These are phyloP conservation scores for Vigna mungo DNA, from an alignment of 306 rosid species.

Conservation along the genomic window DNA sequence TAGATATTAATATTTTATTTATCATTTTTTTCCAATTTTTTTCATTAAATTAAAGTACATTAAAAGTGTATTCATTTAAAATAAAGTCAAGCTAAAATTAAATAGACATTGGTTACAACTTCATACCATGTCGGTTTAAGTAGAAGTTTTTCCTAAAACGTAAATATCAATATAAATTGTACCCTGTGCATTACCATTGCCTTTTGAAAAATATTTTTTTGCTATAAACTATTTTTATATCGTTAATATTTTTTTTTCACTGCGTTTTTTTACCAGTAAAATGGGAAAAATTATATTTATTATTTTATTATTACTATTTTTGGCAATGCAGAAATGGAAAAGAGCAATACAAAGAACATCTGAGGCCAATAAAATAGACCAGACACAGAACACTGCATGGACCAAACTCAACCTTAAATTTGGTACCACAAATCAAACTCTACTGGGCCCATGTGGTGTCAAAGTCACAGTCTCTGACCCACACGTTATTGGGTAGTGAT, in stretches of 20 bases:
- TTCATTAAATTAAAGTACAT: too few relatives aligned
- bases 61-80: too few relatives aligned
- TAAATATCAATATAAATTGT: too few relatives aligned
- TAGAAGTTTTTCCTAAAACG: neutral
- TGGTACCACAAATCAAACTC: neutral
- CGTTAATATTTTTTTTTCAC: too few relatives aligned
- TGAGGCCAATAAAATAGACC: neutral
- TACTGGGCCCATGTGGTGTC: neutral
- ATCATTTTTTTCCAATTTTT: too few relatives aligned
- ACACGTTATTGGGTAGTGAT: neutral
- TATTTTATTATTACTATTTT: neutral
- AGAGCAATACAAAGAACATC: neutral
- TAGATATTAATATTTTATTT: too few relatives aligned
- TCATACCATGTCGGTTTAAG: neutral
- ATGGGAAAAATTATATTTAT: neutral
- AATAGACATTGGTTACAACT: neutral
- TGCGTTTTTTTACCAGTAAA: too few relatives aligned
- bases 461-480: neutral
- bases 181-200: too few relatives aligned
- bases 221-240: too few relatives aligned
- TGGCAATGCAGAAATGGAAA: neutral
- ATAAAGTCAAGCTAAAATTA: too few relatives aligned
- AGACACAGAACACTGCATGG: neutral
- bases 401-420: neutral
- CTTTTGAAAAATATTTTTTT: neutral